Evolutionary conservation across 2,329 filamentous ascomycete species (phyloP), one percentile per base, ranked within the genome.

Genomic region (Bisporella sp.): DNA sequence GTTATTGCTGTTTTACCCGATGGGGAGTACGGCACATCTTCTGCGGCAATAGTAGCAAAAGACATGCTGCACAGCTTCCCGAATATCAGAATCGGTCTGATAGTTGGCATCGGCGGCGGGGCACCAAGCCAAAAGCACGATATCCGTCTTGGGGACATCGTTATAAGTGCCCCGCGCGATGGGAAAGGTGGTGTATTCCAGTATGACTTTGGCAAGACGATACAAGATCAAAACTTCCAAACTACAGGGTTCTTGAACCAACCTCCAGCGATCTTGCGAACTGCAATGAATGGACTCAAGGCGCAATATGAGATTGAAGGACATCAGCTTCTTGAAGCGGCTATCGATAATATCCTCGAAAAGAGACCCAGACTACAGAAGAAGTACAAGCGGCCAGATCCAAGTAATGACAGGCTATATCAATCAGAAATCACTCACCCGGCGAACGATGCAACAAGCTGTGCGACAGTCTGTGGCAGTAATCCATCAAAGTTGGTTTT

Each of bases 61-160:
- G 37, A 55, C 47, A 47, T 6, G 21, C 21, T 21, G 2, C 3
- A 21, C 21, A 21, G 21, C 21, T 21, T 21, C 21, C 21, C 21
- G 21, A 42, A 41, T 42, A 50, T 60, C 32, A 46, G 40, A 35
- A 45, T 55, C n/a, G 47, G 52, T 45, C 35, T 58, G 28, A 45
- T 58, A 46, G 56, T 58, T 33, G 54, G 56, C 11, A 52, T 55
- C 29, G 54, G 54, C 7, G 54, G 54, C 33, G 56, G 54, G 7
- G 50, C 40, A 13, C 53, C 54, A 46, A 46, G 47, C 37, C 31
- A 43, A 37, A 45, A 47, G 32, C 40, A 49, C 43, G 60, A 64
- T 39, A 64, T 64, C 45, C 63, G 60, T 31, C 57, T 66, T 0
- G 64, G 62, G 3, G 63, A 66, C 48, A 56, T 65, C 6, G 58